Evolutionary conservation across 208 protist genomes (phyloP).

Genomic region (Strigomonas culicis): DNA sequence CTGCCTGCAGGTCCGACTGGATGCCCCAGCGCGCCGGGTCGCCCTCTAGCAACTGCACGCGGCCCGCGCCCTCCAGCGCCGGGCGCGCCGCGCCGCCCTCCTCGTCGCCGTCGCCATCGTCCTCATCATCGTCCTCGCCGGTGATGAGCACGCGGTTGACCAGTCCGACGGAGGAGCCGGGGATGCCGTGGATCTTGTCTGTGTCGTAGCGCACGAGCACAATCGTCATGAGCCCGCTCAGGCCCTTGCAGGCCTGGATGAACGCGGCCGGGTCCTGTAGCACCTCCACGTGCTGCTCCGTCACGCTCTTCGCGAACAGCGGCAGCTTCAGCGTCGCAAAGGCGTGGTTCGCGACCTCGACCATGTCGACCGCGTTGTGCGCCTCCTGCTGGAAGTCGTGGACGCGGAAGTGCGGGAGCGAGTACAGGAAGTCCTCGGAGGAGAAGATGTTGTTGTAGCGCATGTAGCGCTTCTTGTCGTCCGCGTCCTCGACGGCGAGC

Average conservation of each 20-base stretch:
- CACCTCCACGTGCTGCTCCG: constrained; percentile 15
- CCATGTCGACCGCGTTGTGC: constrained; percentile 19
- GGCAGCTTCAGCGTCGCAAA: constrained; percentile 64
- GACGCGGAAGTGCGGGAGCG: constrained; percentile 65
- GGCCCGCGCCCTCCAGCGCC: constrained; percentile 21
- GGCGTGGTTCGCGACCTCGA: constrained; percentile 50
- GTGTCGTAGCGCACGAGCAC: constrained; percentile 80
- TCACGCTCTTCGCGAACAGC: constrained; percentile 48
- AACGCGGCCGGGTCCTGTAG: constrained; percentile 24
- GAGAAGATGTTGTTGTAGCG: constrained; percentile 86
- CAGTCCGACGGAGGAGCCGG: constrained; percentile 62
- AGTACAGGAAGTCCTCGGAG: constrained; percentile 83
- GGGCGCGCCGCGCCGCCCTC: background rate
- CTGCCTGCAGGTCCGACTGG: constrained; percentile 40
- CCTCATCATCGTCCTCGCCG: constrained; percentile 17
- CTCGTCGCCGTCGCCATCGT: constrained; percentile 10
- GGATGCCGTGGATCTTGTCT: constrained; percentile 63
- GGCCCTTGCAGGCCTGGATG: constrained; percentile 50
- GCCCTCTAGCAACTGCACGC: constrained; percentile 79
- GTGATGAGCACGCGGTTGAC: constrained; percentile 59
- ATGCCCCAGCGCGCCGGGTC: constrained; percentile 72
- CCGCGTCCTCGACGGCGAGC: constrained; percentile 32
- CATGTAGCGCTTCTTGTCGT: constrained; percentile 51
- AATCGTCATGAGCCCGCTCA: constrained; percentile 59
- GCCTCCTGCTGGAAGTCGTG: constrained; percentile 40